Percentiles rank a stretch among this genome's conserved stretches.
Evolutionary conservation across 139 green algal species (phyloP).

Genomic region (Yamagishiella unicocca): DNA sequence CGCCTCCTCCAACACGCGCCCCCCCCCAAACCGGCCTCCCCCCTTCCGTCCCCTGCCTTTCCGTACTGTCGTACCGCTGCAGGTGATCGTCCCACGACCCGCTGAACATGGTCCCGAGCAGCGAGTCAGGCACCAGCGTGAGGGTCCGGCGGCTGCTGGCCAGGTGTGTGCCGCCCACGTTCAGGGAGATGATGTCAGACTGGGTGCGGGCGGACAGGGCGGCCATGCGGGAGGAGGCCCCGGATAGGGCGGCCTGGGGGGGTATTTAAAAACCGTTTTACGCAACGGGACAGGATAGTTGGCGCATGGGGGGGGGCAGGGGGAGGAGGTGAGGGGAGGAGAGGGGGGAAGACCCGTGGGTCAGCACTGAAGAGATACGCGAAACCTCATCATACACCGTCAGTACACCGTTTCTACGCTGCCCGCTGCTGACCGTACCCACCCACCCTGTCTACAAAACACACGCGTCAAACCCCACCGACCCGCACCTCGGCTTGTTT

Average conservation of each 20-base stretch:
- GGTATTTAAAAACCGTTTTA: no score
- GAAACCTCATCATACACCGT: no score
- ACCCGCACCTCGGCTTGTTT: not conserved
- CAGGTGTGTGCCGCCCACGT: conserved; percentile 22
- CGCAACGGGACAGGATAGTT: no score
- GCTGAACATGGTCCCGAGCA: conserved; percentile 45
- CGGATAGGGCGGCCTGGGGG: conserved; percentile 16
- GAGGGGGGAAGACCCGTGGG: no score
- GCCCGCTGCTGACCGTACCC: no score
- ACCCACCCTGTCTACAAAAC: no score
- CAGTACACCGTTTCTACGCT: no score
- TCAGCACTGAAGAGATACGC: no score
- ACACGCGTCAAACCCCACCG: not conserved
- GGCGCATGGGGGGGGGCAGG: no score
- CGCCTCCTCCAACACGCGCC: not conserved
- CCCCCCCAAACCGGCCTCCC: not conserved
- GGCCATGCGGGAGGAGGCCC: not conserved
- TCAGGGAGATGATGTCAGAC: conserved; percentile 37
- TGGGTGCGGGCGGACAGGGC: not conserved
- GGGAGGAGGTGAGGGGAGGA: no score
- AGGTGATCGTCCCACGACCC: conserved; percentile 32
- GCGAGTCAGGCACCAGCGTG: conserved; percentile 25
- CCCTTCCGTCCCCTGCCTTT: no score
- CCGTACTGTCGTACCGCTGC: conserved; percentile 6
- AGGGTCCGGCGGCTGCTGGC: conserved; percentile 21